Evolutionary conservation across 148 eudicot genomes (phyloP), one percentile per base, ranked within the genome.

Genomic region (Euryodendron excelsum): DNA sequence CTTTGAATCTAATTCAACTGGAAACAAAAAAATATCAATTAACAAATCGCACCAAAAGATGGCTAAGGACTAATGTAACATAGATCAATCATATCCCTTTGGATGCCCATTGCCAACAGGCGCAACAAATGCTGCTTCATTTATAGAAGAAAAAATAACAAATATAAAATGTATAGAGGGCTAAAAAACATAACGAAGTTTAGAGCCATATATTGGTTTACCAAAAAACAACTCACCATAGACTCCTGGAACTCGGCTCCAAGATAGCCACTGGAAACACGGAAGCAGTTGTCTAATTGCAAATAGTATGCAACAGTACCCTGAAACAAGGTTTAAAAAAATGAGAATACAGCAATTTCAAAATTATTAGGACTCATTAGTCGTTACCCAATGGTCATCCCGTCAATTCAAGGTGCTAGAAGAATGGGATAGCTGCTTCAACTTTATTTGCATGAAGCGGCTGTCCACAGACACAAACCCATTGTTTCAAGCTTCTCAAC

Each of bases 231-330:
- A n/a, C n/a, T n/a, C n/a, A 96, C 99, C 99, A 93, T 82, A 23
- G 89, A 80, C 78, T 96, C 98, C 81, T 90, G 94, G 78, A 96
- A 93, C 86, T 92, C 99, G 77, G 91, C 93, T 69, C 99, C 99
- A 79, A 96, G 95, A 82, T 96, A 96, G 77, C 98, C 97, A 84
- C 84, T 86, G 56, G 93, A 86, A 72, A 80, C 89, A 79, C 97
- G 93, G 73, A 89, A 91, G 25, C 93, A 87, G 79, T 96, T 96
- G 86, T 96, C 99, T 13, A 96, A 81, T 50, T 93, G 91, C 91
- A 96, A 82, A 89, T 93, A 96, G 82, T 96, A 96, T 34, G 99
- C 92, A 77, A 96, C 99, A 62, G 98, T 93, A 39, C 92, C 99
- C 99, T 96, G 86, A 63, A 80, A 79, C 78, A 55, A 17, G 72